Base-by-base conservation (phyloP, 805 yeast species). In the Suhomyces sp. region DNA sequence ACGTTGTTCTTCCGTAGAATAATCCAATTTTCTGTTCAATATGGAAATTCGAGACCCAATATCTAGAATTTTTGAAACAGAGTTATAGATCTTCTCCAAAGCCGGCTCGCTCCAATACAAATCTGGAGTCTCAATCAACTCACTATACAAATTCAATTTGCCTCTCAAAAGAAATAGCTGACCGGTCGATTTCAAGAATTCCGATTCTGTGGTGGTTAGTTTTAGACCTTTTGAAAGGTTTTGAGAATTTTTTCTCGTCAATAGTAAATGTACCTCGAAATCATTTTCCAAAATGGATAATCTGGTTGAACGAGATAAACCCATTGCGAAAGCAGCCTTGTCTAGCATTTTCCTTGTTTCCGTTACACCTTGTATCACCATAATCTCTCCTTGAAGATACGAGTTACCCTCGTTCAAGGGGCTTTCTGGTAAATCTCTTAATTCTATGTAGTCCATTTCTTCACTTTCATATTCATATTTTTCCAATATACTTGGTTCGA, bases 51-150 rank as follows among this genome's bases (percentile, higher is more conserved):
- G 76, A 5, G 93, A 88, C 29, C 79, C 77, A 29, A 92, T 84
- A 61, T 92, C 97, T 52, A 92, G 73, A 22, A 81, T 82, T 47
- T 80, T 80, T 0, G 96, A 87, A 6, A 90, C 84, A 17, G 82
- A 78, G 47, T 84, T 81, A 67, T 90, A 92, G 8, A 90, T 83
- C 50, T 78, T 78, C 64, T 92, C 97, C 50, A 92, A 73, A 33
- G 84, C 83, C 1, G 97, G 96, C 64, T 91, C 97, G 46, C 90
- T 81, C 97, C 97, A 92, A 68, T 91, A 92, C 44, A 90, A 70
- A 66, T 92, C 97, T 0, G 97, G 97, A 0, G 96, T 90, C 60
- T 91, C 97, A 29, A 90, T 89, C 54, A 92, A 77, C 62, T 91
- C 97, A 8, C 93, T 87, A 67, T 92, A 90, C 31, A 92, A 71